phyloP scores from a whole-genome alignment of 352 stramenopile genomes.

The Globisporangium heterothallicum region DNA sequence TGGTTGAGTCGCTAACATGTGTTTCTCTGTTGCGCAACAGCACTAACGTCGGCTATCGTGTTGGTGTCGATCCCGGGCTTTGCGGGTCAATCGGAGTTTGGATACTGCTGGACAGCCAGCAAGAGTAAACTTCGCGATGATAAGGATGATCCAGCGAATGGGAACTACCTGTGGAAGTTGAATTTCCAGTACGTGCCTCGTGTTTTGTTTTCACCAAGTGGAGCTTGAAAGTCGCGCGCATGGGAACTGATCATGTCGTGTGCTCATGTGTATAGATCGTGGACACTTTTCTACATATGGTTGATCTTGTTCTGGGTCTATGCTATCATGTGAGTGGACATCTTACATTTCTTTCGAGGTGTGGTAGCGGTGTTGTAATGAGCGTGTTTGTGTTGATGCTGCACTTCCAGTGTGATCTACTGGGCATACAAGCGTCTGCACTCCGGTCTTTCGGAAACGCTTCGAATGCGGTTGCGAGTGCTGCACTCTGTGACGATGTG shows the following conservation, averaged over 20 bases:
- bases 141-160: constrained; percentile 16
- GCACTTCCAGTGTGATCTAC: constrained; percentile 57
- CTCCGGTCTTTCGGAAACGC: constrained; percentile 76
- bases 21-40: constrained; percentile 16
- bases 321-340: constrained; percentile 54
- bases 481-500: constrained; percentile 86
- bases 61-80: constrained; percentile 71
- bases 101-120: constrained; percentile 80
- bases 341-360: background rate
- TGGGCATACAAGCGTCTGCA: constrained; percentile 78
- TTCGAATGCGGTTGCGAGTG: constrained; percentile 81
- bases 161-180: constrained; percentile 72
- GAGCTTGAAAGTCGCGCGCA: too few species aligned
- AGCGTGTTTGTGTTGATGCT: constrained; percentile 7
- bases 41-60: constrained; percentile 58
- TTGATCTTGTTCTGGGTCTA: constrained; percentile 84
- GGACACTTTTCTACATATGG: constrained; percentile 85
- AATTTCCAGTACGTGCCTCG: constrained; percentile 70
- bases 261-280: constrained; percentile 36
- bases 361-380: background rate
- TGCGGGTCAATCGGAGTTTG: constrained; percentile 71
- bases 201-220: too few species aligned
- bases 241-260: background rate
- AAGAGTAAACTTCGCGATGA: constrained; percentile 44
- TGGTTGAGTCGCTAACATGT: background rate